Conservation (phyloP, 192 early-diverging fungal genomes). For the Cetraspora pellucida region DNA sequence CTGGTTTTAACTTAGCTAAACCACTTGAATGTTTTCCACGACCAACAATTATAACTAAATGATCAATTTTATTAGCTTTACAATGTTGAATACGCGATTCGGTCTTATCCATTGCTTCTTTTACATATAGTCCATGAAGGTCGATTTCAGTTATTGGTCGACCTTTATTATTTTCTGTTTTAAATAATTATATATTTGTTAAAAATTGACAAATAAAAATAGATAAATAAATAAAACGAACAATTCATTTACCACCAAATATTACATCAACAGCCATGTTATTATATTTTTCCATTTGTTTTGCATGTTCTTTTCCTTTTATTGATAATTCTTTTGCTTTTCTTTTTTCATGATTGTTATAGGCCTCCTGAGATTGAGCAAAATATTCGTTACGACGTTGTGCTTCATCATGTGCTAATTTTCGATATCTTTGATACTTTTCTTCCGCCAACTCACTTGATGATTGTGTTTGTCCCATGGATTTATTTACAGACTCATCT, state of each 20-base stretch:
- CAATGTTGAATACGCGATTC: constrained; percentile 55
- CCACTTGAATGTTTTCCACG: constrained; percentile 60
- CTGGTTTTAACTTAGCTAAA: constrained; percentile 70
- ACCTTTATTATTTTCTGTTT: constrained; percentile 48
- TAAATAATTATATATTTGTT: not conserved
- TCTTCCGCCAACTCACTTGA: not conserved
- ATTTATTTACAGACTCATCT: no score
- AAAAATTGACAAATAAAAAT: not conserved
- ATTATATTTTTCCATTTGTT: constrained; percentile 60
- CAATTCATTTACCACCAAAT: constrained; percentile 44
- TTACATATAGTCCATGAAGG: constrained; percentile 69
- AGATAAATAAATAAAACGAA: not conserved
- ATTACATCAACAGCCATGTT: constrained; percentile 53
- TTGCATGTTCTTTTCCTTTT: constrained; percentile 58
- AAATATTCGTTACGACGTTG: not conserved
- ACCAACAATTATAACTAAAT: constrained; percentile 67
- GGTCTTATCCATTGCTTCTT: constrained; percentile 58
- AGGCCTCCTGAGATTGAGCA: constrained; percentile 12
- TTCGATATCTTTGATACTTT: constrained; percentile 2
- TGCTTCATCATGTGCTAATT: constrained; percentile 16
- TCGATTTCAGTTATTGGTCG: constrained; percentile 58
- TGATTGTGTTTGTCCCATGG: no score
- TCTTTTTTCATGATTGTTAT: not conserved
- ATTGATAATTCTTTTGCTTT: constrained; percentile 46
- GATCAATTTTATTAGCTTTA: constrained; percentile 43